Evolutionary conservation across 2,329 filamentous ascomycete species (phyloP).

Genomic region (Diaporthe ampelina): DNA sequence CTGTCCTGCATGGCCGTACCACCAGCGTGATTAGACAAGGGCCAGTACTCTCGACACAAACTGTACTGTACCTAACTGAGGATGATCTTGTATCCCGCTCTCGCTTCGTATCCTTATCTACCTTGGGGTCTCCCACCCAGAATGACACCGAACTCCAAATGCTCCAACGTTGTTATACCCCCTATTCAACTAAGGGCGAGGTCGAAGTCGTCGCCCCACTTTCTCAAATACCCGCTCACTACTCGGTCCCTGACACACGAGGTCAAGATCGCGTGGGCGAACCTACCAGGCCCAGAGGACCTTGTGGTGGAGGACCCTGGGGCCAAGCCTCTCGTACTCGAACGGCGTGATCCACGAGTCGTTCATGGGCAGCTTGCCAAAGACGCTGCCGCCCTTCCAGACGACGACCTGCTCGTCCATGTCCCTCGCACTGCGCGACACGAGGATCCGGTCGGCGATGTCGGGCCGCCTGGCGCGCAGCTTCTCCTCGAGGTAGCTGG

Average conservation of each 20-base stretch:
- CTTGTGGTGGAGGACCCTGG: conserved; percentile 88
- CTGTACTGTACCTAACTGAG: not conserved
- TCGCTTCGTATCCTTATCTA: not conserved
- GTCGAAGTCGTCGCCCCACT: not conserved
- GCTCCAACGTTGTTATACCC: not conserved
- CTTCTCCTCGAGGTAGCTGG: conserved; percentile 85
- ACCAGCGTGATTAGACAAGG: not conserved
- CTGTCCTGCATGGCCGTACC: not conserved
- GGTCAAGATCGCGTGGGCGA: not conserved
- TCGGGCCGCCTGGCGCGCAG: conserved; percentile 77
- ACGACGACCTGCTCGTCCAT: conserved; percentile 97
- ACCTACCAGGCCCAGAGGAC: conserved; percentile 72
- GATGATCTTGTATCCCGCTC: not conserved
- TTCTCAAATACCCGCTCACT: no score
- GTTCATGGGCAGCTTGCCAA: conserved; percentile 91
- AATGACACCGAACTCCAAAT: conserved; percentile 31
- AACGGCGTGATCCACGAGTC: conserved; percentile 92
- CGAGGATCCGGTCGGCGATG: conserved; percentile 71
- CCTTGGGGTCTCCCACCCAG: not conserved
- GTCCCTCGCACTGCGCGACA: conserved; percentile 83
- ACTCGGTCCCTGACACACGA: not conserved
- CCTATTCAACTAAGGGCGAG: not conserved
- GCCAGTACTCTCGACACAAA: not conserved
- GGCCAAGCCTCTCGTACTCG: conserved; percentile 90
- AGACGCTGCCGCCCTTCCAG: conserved; percentile 98